A percentile compares a stretch with the other conserved stretches of the same genome.
Conservation (phyloP, 2,329 filamentous ascomycete species). For the Chaetothyriales sp. region DNA sequence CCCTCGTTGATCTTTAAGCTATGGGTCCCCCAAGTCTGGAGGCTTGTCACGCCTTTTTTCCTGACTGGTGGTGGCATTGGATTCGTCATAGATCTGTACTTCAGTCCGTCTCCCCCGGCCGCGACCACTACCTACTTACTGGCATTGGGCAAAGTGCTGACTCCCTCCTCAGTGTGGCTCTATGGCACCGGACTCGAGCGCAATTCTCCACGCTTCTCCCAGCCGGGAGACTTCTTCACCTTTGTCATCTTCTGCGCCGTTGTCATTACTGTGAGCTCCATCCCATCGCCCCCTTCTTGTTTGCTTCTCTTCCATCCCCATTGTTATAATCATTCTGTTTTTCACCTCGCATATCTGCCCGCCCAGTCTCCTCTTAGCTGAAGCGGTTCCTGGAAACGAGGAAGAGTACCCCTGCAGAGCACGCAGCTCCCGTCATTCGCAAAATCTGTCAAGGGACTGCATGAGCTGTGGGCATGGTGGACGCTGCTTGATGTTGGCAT, state of each 20-base stretch:
- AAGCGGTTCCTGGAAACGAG: conserved; percentile 73
- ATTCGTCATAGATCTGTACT: conserved; percentile 61
- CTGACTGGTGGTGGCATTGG: conserved; percentile 40
- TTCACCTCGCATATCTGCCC: conserved; percentile 62
- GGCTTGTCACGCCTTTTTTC: conserved; percentile 42
- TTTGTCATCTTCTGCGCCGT: conserved; percentile 60
- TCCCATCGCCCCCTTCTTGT: conserved; percentile 14
- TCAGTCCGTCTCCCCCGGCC: conserved; percentile 36
- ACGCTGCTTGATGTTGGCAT: conserved; percentile 49
- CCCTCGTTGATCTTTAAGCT: conserved; percentile 37
- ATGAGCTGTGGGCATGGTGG: conserved; percentile 60
- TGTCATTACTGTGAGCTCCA: conserved; percentile 58
- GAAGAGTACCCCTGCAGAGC: conserved; percentile 60
- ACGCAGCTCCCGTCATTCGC: conserved; percentile 50
- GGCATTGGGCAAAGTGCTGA: conserved; percentile 18
- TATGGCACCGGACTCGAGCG: conserved; percentile 63
- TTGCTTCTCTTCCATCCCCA: conserved; percentile 1
- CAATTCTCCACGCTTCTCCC: conserved; percentile 53
- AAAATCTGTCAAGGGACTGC: conserved; percentile 43
- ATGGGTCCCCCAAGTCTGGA: conserved; percentile 45
- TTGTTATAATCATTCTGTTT: conserved; percentile 6
- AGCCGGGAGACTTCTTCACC: conserved; percentile 64
- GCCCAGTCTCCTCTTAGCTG: conserved; percentile 58
- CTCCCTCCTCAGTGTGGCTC: conserved; percentile 44
- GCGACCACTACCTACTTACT: conserved; percentile 3